These are phyloP conservation scores for Coprinopsis cinerea DNA, from an alignment of 768 basidiomycete species.

Conservation along the genomic window DNA sequence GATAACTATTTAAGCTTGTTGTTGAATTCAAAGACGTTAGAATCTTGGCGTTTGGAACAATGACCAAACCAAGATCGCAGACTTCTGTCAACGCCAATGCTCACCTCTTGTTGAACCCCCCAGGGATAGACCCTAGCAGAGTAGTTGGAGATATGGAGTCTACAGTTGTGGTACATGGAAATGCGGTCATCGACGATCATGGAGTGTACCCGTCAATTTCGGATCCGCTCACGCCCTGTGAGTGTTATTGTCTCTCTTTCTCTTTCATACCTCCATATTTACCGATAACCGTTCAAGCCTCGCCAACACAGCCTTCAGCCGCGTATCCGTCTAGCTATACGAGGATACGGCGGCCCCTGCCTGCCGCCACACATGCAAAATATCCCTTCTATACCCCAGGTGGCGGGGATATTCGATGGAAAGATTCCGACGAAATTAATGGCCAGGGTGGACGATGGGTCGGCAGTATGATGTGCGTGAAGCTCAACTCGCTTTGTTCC, in stretches of 20 bases:
- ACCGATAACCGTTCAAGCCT: slow-evolving; percentile 3
- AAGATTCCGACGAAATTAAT: slow-evolving; percentile 35
- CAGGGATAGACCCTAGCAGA: slow-evolving; percentile 43
- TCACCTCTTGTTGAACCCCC: slow-evolving; percentile 61
- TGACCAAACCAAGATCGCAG: slow-evolving; percentile 49
- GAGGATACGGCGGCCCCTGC: slow-evolving; percentile 50
- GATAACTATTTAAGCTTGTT: slow-evolving; percentile 42
- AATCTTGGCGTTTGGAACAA: slow-evolving; percentile 64
- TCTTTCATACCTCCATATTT: neutral
- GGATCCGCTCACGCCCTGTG: slow-evolving; percentile 13
- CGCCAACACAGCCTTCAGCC: slow-evolving; percentile 22
- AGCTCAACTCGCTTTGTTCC: slow-evolving; percentile 6
- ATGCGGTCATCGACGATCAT: slow-evolving; percentile 31
- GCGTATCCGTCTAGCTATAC: slow-evolving; percentile 29
- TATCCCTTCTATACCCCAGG: slow-evolving; percentile 75
- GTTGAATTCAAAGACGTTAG: slow-evolving; percentile 68
- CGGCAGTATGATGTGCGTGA: slow-evolving; percentile 58
- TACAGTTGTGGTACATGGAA: slow-evolving; percentile 7
- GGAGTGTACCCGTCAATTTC: slow-evolving; percentile 36
- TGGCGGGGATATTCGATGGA: slow-evolving; percentile 62
- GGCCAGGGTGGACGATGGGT: slow-evolving; percentile 68
- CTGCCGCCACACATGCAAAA: slow-evolving; percentile 46
- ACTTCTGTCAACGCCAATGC: slow-evolving; percentile 64
- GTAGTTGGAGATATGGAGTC: neutral
- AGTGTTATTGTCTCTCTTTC: slow-evolving; percentile 1